Evolutionary conservation across 257 asterid species (phyloP).

Genomic region (Asclepias syriaca): DNA sequence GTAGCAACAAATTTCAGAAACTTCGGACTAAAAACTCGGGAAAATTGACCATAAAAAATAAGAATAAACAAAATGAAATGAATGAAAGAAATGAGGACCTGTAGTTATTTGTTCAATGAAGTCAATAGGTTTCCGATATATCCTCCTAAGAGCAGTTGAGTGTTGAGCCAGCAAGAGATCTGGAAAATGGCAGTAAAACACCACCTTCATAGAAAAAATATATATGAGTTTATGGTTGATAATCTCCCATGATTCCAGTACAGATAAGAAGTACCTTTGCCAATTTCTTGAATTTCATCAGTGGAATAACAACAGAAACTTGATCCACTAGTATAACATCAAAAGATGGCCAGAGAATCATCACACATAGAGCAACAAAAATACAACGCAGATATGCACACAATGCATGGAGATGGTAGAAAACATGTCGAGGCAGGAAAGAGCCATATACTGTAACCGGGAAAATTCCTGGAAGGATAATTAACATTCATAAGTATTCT

Average conservation of each 20-base stretch:
- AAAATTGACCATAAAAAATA: too few relatives aligned
- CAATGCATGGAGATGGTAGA: constrained; percentile 74
- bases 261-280: too few relatives aligned
- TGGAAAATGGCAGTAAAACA: constrained; percentile 97
- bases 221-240: constrained; percentile 14
- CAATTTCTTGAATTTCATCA: too few relatives aligned
- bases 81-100: constrained; percentile 36
- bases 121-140: constrained; percentile 88
- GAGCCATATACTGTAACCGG: constrained; percentile 78
- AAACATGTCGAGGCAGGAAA: constrained; percentile 79
- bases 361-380: too few relatives aligned
- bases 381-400: too few relatives aligned
- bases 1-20: neutral
- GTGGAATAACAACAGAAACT: too few relatives aligned
- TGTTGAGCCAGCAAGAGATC: constrained; percentile 87
- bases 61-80: neutral
- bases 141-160: constrained; percentile 65
- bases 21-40: neutral
- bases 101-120: constrained; percentile 80
- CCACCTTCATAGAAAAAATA: constrained; percentile 47
- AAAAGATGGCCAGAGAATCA: too few relatives aligned
- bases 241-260: too few relatives aligned
- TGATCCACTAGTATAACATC: too few relatives aligned
- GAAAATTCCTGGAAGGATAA: constrained; percentile 49
- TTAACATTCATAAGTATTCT: neutral